Evolutionary conservation across 2,329 filamentous ascomycete species (phyloP), one percentile per base, ranked within the genome.

Genomic region (Colletotrichum sp.): DNA sequence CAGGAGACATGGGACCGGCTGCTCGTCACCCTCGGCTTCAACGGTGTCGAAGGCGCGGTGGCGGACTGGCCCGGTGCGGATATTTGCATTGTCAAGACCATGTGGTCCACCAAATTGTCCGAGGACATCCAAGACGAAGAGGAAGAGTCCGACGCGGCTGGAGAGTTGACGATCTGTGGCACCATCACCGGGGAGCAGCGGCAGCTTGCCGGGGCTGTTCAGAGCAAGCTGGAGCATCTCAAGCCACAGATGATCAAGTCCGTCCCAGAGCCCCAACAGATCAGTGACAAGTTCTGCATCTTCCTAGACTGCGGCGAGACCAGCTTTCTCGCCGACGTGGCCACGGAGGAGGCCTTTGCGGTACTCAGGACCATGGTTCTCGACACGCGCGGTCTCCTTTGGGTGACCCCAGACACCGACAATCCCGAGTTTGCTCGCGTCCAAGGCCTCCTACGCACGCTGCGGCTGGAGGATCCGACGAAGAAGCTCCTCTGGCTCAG

Each of bases 1-100:
- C 74, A 74, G 27, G 71, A 75, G 18, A 52, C 30, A 8, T 82
- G 81, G 81, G 64, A 70, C 16, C 30, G 74, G 12, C 60, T 77
- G 18, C 69, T 82, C 2, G 39, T 43, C 9, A 43, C 39, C 9
- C 39, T 43, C 39, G 39, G 39, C 5, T 43, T 43, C 18, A 43
- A 43, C 18, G 39, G 39, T 5, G 39, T 43, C 18, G 39, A 43
- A 43, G 39, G 39, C n/a, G 39, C 39, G 0, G 39, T 43, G 5
- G 39, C 39, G 3, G 39, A 43, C 39, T 43, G 39, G 39, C 39
- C 39, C 5, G 39, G 39, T 6, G 39, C 39, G 39, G 39, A 43
- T 6, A 3, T 43, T 0, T 43, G 39, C 39, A 12, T 43, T 0
- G 39, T 43, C 9, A 43, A 43, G 39, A 43, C 39, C 5, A 43